phyloP scores from a whole-genome alignment of 768 basidiomycete genomes.

The Saitozyma sp. region DNA sequence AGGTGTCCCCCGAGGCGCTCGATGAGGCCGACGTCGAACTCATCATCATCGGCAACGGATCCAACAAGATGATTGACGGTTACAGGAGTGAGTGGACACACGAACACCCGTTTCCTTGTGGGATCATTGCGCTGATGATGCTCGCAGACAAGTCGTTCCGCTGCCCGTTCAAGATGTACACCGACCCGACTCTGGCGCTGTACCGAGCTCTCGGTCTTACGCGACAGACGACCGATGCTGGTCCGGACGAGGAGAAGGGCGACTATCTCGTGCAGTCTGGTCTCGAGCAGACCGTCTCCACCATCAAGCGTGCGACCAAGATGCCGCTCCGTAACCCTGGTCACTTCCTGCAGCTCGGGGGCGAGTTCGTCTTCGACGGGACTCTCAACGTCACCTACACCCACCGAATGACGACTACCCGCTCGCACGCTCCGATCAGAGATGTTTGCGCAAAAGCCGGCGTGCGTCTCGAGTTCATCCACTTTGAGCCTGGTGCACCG shows the following conservation, averaged over 20 bases:
- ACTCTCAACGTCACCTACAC: constrained; percentile 71
- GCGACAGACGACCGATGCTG: constrained; percentile 57
- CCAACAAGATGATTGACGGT: constrained; percentile 71
- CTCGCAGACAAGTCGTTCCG: constrained; percentile 64
- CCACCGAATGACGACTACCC: constrained; percentile 78
- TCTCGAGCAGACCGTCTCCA: constrained; percentile 70
- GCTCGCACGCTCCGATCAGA: constrained; percentile 71
- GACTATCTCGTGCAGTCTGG: constrained; percentile 68
- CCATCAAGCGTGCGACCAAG: constrained; percentile 57
- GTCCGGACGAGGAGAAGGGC: constrained; percentile 57
- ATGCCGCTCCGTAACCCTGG: constrained; percentile 68
- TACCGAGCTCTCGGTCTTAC: constrained; percentile 79
- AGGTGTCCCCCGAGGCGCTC: constrained; percentile 59
- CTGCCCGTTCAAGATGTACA: constrained; percentile 72
- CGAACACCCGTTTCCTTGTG: constrained; percentile 2
- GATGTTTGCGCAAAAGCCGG: constrained; percentile 69
- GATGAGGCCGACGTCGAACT: constrained; percentile 61
- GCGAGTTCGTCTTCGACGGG: constrained; percentile 73
- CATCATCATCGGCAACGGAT: constrained; percentile 76
- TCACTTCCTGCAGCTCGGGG: constrained; percentile 70
- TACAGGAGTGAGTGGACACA: constrained; percentile 61
- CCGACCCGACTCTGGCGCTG: constrained; percentile 69
- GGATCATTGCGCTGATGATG: background rate
- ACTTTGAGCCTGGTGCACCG: constrained; percentile 43
- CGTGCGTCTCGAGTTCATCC: constrained; percentile 43